A percentile compares a stretch with the other conserved stretches of the same genome.
Conservation (phyloP, 2,329 filamentous ascomycete species). For the Trichoderma sp. region DNA sequence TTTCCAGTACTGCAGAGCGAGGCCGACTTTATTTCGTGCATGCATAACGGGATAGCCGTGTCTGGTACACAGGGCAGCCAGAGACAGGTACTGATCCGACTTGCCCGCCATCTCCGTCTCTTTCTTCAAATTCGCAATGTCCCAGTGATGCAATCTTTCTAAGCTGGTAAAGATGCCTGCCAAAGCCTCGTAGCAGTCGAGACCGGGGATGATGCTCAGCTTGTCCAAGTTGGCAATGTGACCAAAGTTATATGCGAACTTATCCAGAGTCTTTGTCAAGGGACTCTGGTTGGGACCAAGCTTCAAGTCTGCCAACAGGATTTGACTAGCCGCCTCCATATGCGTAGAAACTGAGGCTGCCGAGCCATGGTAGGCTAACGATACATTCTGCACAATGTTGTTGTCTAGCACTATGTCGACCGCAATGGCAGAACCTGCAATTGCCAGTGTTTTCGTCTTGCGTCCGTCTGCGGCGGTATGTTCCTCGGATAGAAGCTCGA, state of each 20-base stretch:
- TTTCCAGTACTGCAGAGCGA: constrained; percentile 79
- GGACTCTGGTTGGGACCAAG: constrained; percentile 61
- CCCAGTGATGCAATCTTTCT: constrained; percentile 68
- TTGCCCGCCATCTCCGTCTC: constrained; percentile 48
- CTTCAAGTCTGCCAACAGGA: constrained; percentile 66
- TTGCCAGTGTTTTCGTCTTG: constrained; percentile 57
- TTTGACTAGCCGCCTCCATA: constrained; percentile 61
- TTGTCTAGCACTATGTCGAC: constrained; percentile 63
- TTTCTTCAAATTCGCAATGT: constrained; percentile 59
- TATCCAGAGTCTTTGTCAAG: constrained; percentile 69
- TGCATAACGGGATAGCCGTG: constrained; percentile 75
- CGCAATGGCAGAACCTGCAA: constrained; percentile 62
- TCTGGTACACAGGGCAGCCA: constrained; percentile 66
- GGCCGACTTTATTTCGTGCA: constrained; percentile 63
- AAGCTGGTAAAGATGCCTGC: constrained; percentile 72
- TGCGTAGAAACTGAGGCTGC: constrained; percentile 60
- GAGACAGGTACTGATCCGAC: constrained; percentile 51
- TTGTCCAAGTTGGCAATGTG: constrained; percentile 69
- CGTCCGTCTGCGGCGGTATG: constrained; percentile 48
- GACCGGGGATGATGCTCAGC: constrained; percentile 65
- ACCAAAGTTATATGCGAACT: constrained; percentile 71
- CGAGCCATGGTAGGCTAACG: constrained; percentile 63
- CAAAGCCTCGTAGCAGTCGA: constrained; percentile 78
- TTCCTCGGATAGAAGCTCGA: constrained; percentile 64
- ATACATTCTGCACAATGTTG: constrained; percentile 63